phyloP scores from a whole-genome alignment of 345 rosid species.

The Schrenkiella parvula region DNA sequence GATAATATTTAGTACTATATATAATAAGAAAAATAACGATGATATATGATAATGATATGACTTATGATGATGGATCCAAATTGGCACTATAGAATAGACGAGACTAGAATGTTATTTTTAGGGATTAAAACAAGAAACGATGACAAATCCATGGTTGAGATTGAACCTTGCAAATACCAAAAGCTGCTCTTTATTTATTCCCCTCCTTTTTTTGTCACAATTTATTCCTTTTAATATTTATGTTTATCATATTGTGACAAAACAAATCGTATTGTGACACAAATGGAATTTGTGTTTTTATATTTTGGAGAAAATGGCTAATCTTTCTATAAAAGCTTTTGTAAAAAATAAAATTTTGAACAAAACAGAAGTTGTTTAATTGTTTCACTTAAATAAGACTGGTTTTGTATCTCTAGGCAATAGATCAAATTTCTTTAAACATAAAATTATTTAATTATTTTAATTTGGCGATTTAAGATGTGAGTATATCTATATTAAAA shows the following conservation, averaged over 20 bases:
- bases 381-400: no score
- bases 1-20: neutral
- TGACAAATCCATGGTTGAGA: conserved; percentile 7
- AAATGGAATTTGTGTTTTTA: conserved; percentile 20
- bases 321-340: conserved; percentile 9
- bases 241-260: conserved; percentile 16
- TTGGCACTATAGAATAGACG: neutral
- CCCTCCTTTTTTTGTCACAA: neutral
- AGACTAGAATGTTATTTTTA: neutral
- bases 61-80: neutral
- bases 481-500: no score
- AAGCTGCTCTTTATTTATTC: conserved; percentile 15
- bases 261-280: conserved; percentile 18
- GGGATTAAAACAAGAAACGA: neutral
- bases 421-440: no score
- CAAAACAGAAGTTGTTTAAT: no score
- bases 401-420: no score
- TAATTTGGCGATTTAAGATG: no score
- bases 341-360: conserved; percentile 3
- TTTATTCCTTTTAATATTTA: conserved; percentile 6
- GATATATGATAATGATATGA: neutral
- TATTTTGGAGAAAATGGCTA: conserved; percentile 16
- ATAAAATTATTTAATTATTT: no score
- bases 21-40: neutral
- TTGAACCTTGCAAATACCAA: conserved; percentile 2